Evolutionary conservation across 257 asterid genomes (phyloP), one percentile per base, ranked within the genome.

Genomic region (Pogostemon cablin): DNA sequence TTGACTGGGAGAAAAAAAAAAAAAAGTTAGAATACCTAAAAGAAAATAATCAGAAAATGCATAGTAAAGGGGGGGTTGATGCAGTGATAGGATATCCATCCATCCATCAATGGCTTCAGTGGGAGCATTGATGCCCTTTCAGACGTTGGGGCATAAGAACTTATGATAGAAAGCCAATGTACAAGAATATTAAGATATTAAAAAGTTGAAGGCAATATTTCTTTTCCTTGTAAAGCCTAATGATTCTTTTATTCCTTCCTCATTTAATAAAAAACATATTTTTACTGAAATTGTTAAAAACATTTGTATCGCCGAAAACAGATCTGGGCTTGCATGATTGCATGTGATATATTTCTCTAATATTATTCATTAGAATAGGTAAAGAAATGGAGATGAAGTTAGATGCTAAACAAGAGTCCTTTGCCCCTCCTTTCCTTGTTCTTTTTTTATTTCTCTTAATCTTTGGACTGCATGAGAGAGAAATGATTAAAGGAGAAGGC

Each of bases 231-330:
- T 84, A 79, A 83, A 81, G 89, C 78, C 60, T 66, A 72, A 17
- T 69, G 75, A 84, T 85, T 77, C 84, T 72, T 78, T 68, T 76
- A 79, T 74, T 74, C 93, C 69, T 65, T 62, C 67, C 57, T 57
- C 34, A 48, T 32, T 53, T 62, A 34, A 25, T 25, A 25, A 25
- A 20, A 25, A 25, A 25, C 32, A 0, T 7, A 15, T 52, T 57
- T 32, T 73, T 6, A 34, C 62, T 40, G 55, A 9, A 11, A 7
- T 42, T 54, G 64, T 81, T 68, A 78, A 81, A 82, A 75, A 84
- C 84, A 84, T 84, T 87, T 80, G 87, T 81, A 84, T 85, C 88
- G 64, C 75, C 71, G 69, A 82, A 84, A 82, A 83, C 77, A 43
- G 67, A 82, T 78, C 71, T 65, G 69, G 58, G 67, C 62, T 70